These are phyloP conservation scores for Wickerhamiella domercqiae DNA, from an alignment of 805 yeast genomes.

Conservation along the genomic window DNA sequence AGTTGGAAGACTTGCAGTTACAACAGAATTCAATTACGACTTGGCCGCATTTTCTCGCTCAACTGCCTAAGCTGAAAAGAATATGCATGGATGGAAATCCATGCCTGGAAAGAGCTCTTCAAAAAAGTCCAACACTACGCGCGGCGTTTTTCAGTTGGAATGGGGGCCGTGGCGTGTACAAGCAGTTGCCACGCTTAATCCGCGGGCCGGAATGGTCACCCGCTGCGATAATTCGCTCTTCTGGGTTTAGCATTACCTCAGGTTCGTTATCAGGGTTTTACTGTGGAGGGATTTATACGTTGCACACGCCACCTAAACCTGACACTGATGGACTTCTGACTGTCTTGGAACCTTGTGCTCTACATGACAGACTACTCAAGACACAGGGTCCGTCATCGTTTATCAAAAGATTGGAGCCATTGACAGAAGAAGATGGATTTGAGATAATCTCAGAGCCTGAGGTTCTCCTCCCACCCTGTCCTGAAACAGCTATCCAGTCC, in stretches of 20 bases:
- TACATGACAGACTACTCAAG: slow-evolving; percentile 1
- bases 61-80: slow-evolving; percentile 13
- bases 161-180: background rate
- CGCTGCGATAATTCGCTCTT: background rate
- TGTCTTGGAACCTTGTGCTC: slow-evolving; percentile 4
- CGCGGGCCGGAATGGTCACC: slow-evolving; percentile 8
- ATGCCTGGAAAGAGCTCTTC: slow-evolving; percentile 15
- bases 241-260: background rate
- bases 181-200: background rate
- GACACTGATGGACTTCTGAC: slow-evolving; percentile 4
- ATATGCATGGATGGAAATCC: slow-evolving; percentile 20
- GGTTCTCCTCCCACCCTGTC: too few species aligned
- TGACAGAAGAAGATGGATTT: slow-evolving; percentile 1
- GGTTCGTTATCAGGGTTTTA: slow-evolving; percentile 3
- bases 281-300: slow-evolving; percentile 11
- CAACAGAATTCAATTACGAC: slow-evolving; percentile 18
- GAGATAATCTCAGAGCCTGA: slow-evolving; percentile 1
- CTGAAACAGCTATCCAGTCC: background rate
- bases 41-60: slow-evolving; percentile 20
- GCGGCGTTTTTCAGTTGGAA: slow-evolving; percentile 8
- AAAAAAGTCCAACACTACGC: slow-evolving; percentile 14
- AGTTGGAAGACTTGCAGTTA: slow-evolving; percentile 15
- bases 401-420: too few species aligned
- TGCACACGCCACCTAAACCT: background rate
- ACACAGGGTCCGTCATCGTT: slow-evolving; percentile 4